phyloP scores from a whole-genome alignment of 139 green algal species.

The Coelastrella sp. region DNA sequence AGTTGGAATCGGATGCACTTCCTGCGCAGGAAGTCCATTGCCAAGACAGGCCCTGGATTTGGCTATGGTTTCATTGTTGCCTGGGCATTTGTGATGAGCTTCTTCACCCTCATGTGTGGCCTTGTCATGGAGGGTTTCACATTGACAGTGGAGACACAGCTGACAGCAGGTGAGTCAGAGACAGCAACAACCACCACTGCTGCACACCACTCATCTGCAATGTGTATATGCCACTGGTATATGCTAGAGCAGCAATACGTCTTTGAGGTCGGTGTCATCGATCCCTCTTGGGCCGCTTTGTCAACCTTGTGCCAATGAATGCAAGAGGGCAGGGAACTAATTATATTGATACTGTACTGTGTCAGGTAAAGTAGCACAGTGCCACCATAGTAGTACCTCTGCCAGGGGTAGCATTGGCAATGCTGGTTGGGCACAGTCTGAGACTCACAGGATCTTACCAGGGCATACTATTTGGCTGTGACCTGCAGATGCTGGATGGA shows the following conservation, averaged over 20 bases:
- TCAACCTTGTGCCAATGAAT: no score
- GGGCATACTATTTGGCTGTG: background rate
- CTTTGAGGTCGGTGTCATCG: no score
- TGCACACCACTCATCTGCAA: background rate
- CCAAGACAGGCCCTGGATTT: slow-evolving; percentile 38
- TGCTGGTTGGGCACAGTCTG: no score
- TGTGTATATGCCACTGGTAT: background rate
- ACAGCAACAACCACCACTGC: background rate
- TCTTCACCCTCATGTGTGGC: slow-evolving; percentile 49
- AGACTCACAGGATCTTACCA: no score
- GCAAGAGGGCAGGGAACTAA: no score
- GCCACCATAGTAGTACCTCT: no score
- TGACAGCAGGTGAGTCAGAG: slow-evolving; percentile 24
- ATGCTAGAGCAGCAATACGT: background rate
- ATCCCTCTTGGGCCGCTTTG: no score
- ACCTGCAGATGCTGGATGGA: slow-evolving; percentile 43
- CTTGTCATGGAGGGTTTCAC: slow-evolving; percentile 49
- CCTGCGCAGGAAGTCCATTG: slow-evolving; percentile 40
- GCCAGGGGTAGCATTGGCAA: no score
- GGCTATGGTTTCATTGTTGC: slow-evolving; percentile 48
- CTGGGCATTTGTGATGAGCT: slow-evolving; percentile 46
- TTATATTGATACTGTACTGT: no score
- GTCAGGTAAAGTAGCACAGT: no score
- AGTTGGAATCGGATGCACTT: no score
- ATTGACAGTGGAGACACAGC: slow-evolving; percentile 28